These are phyloP conservation scores for Fusarium citri DNA, from an alignment of 2,329 filamentous ascomycete genomes.

Conservation along the genomic window DNA sequence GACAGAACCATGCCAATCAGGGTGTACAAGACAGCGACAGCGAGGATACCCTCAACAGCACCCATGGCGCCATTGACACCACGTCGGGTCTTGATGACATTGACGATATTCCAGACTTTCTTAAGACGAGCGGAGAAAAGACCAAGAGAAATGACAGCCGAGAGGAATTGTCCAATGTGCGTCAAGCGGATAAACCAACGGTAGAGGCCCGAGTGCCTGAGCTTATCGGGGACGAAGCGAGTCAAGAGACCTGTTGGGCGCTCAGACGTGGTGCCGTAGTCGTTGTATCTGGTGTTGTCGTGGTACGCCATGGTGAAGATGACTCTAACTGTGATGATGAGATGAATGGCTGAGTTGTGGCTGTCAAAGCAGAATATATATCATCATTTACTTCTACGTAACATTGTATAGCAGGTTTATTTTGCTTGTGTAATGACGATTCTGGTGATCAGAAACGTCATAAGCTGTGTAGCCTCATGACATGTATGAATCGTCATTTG, in stretches of 20 bases:
- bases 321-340: too few species aligned
- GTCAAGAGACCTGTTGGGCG: constrained; percentile 16
- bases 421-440: background rate
- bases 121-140: constrained; percentile 27
- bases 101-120: constrained; percentile 22
- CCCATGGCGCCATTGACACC: constrained; percentile 22
- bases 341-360: background rate
- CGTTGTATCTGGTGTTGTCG: background rate
- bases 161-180: constrained; percentile 29
- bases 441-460: background rate
- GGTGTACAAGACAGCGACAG: constrained; percentile 31
- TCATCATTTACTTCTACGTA: too few species aligned
- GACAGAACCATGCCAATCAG: constrained; percentile 22
- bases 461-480: background rate
- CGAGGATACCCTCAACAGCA: constrained; percentile 36
- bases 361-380: background rate
- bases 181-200: constrained; percentile 35
- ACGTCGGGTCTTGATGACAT: constrained; percentile 21
- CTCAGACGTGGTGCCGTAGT: constrained; percentile 4
- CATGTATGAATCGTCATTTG: background rate
- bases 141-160: constrained; percentile 23
- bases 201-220: constrained; percentile 29
- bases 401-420: background rate
- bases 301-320: background rate
- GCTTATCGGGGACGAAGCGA: constrained; percentile 16